Evolutionary conservation across 148 eudicot genomes (phyloP), one percentile per base, ranked within the genome.

Genomic region (Polygonum aviculare): DNA sequence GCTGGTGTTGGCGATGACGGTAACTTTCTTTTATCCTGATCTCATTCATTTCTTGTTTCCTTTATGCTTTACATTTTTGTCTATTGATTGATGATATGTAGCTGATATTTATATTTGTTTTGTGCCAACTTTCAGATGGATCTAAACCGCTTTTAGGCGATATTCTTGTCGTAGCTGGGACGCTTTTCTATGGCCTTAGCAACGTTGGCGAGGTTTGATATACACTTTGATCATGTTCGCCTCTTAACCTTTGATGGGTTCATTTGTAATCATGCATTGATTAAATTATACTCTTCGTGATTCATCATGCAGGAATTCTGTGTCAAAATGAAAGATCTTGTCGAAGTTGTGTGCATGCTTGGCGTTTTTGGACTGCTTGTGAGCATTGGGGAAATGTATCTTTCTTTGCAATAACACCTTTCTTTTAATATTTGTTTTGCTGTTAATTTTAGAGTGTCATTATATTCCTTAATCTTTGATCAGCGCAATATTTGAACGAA

Each of bases 111-210:
- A 6, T 39, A 18, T 69, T 35, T 11, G 57, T 54, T n/a, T 8
- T 49, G 19, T 59, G 41, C 75, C 14, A 39, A 8, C 2, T 38
- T 80, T 73, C 90, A 91, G 97, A 91, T 86, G 97, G 98, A 70
- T 86, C 96, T 60, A 86, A 72, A 49, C 98, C 98, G 79, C 80
- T 94, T 75, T 75, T 94, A 16, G 98, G 98, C 3, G 98, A 94
- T 80, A 45, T 83, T 75, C 85, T 94, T 79, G 94, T 92, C 65
- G 87, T 88, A 38, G 85, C 59, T 48, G 98, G 89, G 75, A 87
- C 98, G 72, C 33, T 94, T 54, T 90, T 90, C 74, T 89, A 76
- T 65, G 90, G 93, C 33, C 54, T 90, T 76, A 94, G 96, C 85
- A 92, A 94, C 80, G 98, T 94, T 80, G 97, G 96, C 33, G 86